Base-by-base conservation (phyloP, 257 asterid species). In the Rubia yunnanensis region DNA sequence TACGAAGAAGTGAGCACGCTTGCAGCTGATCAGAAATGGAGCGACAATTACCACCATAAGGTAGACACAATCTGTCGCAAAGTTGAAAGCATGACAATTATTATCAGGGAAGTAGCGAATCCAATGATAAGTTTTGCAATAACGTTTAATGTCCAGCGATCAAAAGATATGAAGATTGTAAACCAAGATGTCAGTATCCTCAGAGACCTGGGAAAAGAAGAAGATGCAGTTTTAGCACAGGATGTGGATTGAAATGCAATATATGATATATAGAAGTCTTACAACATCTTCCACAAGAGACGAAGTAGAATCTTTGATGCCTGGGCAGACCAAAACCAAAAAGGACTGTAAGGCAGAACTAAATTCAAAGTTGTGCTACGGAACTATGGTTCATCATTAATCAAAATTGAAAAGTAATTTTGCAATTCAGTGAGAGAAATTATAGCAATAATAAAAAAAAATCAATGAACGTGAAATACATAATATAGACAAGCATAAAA, bases 141-240 rank as follows among this genome's bases (percentile, higher is more conserved):
- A 31, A 78, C 66, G 59, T 86, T 96, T 90, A 92, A 89, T 83
- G 88, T 84, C 97, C 94, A 83, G 57, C 22, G 74, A 64, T 70
- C 62, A 44, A 77, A 3, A 32, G 82, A 72, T 63, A 67, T 62
- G 83, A 73, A 64, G 65, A 64, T 77, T 41, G 72, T 79, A 65
- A 81, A 31, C 75, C 74, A 76, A 27, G 95, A 80, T 77, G 81
- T 85, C 59, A 86, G 56, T 72, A 87, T 78, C 83, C 87, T 77
- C 60, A 74, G 67, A 71, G 85, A 87, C 85, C 99, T 92, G 88
- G 69, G 69, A 78, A 27, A 70, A 63, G n/a, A n/a, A 23, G 41
- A 36, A 26, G 58, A 14, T 23, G 60, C 31, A 39, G 62, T 59
- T 75, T 38, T 60, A 48, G 70, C 35, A 46, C 52, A 70, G 28